Evolutionary conservation across 176 grass and related monocot genomes (phyloP).

Genomic region (Juncus effusus): DNA sequence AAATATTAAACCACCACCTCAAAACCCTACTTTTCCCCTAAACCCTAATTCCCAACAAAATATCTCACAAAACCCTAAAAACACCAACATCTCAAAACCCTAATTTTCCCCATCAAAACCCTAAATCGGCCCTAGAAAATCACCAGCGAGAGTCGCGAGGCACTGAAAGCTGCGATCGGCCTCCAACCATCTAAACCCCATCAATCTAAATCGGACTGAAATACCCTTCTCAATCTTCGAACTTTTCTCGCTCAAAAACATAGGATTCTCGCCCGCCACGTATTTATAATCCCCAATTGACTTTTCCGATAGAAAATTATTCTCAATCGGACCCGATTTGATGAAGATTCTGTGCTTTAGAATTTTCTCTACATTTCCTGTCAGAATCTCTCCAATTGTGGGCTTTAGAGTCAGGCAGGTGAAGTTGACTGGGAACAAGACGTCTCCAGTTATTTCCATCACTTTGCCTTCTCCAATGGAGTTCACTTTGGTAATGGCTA

Average conservation of each 20-base stretch:
- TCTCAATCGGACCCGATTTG: slow-evolving; percentile 70
- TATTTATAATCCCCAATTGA: slow-evolving; percentile 67
- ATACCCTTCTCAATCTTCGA: slow-evolving; percentile 80
- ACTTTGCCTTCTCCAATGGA: slow-evolving; percentile 72
- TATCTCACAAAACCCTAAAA: too few species aligned
- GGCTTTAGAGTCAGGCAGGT: slow-evolving; percentile 74
- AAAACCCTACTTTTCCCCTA: too few species aligned
- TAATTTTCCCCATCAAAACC: background rate
- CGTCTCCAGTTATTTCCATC: slow-evolving; percentile 65
- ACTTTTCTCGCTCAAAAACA: slow-evolving; percentile 66
- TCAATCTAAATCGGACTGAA: slow-evolving; percentile 64
- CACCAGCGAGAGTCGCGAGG: slow-evolving; percentile 67
- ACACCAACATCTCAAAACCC: too few species aligned
- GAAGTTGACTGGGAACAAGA: slow-evolving; percentile 75
- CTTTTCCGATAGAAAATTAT: slow-evolving; percentile 74
- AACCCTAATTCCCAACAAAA: too few species aligned
- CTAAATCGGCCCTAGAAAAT: slow-evolving; percentile 79
- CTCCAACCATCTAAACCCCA: slow-evolving; percentile 84
- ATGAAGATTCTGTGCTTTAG: slow-evolving; percentile 84
- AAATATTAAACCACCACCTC: too few species aligned
- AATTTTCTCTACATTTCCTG: slow-evolving; percentile 63
- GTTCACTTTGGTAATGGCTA: slow-evolving; percentile 61
- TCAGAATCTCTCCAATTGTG: slow-evolving; percentile 70
- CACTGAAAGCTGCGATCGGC: slow-evolving; percentile 78
- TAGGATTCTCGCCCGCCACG: slow-evolving; percentile 63